Percentiles rank a stretch among this genome's conserved stretches.
These are phyloP conservation scores for Avena sativa DNA, from an alignment of 176 grass and related monocot species.

Conservation along the genomic window DNA sequence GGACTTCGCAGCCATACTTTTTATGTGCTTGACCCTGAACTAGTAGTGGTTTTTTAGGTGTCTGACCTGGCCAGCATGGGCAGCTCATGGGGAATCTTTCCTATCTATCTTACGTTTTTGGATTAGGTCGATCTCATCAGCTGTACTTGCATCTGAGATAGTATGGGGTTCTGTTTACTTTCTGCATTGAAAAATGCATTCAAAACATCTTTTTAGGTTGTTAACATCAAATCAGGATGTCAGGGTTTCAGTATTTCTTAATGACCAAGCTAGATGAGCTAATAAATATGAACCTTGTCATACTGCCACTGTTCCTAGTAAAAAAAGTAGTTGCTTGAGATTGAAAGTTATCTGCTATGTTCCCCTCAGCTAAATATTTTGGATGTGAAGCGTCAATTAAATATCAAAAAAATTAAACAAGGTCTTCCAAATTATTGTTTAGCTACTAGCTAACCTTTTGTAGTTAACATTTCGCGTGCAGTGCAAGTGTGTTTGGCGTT, in stretches of 20 bases:
- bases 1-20: conserved; percentile 26
- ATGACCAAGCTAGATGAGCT: not conserved
- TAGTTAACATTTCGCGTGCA: conserved; percentile 34
- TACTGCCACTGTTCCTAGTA: not conserved
- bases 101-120: conserved; percentile 5
- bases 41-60: conserved; percentile 19
- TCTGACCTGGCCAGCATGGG: conserved; percentile 33
- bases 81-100: conserved; percentile 32
- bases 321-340: not conserved
- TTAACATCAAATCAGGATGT: conserved; percentile 32
- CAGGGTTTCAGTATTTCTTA: not conserved
- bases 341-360: conserved; percentile 18
- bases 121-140: not conserved
- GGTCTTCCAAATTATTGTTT: not conserved
- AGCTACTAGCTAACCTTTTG: conserved; percentile 33
- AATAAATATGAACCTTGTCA: conserved; percentile 15
- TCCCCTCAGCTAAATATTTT: not conserved
- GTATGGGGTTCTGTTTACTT: conserved; percentile 21
- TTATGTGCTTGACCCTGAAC: conserved; percentile 50
- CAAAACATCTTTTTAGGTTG: conserved; percentile 25
- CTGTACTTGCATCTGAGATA: conserved; percentile 39
- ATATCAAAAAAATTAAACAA: conserved; percentile 7
- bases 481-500: conserved; percentile 89
- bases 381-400: not conserved
- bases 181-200: conserved; percentile 20